A percentile compares a stretch with the other conserved stretches of the same genome.
Conservation (phyloP, 2,329 filamentous ascomycete genomes). For the Chaetomium strumarium region DNA sequence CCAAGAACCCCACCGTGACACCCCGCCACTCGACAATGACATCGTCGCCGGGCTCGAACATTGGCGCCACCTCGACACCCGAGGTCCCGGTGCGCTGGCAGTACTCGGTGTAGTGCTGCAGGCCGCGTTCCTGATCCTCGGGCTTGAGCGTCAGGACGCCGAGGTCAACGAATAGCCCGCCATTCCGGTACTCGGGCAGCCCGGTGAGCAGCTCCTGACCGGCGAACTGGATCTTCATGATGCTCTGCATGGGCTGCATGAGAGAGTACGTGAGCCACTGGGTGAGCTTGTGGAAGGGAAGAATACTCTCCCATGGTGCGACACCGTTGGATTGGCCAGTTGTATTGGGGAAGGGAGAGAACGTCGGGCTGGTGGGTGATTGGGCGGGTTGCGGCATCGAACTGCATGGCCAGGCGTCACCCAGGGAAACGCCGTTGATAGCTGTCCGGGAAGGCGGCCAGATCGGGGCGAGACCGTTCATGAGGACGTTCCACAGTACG, state of each 20-base stretch:
- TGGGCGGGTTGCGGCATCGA: slow-evolving; percentile 59
- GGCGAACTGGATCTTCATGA: slow-evolving; percentile 46
- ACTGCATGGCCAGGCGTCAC: slow-evolving; percentile 89
- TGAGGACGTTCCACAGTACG: slow-evolving; percentile 84
- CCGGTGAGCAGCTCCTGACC: slow-evolving; percentile 56
- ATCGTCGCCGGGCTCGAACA: slow-evolving; percentile 55
- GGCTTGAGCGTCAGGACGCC: slow-evolving; percentile 47
- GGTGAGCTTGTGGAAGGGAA: slow-evolving; percentile 76
- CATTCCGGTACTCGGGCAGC: slow-evolving; percentile 67
- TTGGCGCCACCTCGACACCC: slow-evolving; percentile 47
- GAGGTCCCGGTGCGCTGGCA: slow-evolving; percentile 65
- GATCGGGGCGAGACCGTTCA: slow-evolving; percentile 78
- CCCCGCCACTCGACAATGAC: slow-evolving; percentile 63
- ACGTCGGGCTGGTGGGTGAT: slow-evolving; percentile 44
- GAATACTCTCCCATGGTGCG: slow-evolving; percentile 70
- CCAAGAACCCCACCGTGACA: slow-evolving; percentile 55
- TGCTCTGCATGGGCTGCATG: slow-evolving; percentile 56
- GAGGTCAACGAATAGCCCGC: slow-evolving; percentile 60
- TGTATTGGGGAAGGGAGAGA: slow-evolving; percentile 42
- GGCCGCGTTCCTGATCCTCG: slow-evolving; percentile 37
- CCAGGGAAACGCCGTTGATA: slow-evolving; percentile 79
- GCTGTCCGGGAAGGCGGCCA: slow-evolving; percentile 85
- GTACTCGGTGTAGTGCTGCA: slow-evolving; percentile 52
- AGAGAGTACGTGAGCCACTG: slow-evolving; percentile 77
- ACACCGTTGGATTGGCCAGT: slow-evolving; percentile 34